Base-by-base conservation (phyloP, 352 stramenopile species). In the Aphanomyces cochlioides region DNA sequence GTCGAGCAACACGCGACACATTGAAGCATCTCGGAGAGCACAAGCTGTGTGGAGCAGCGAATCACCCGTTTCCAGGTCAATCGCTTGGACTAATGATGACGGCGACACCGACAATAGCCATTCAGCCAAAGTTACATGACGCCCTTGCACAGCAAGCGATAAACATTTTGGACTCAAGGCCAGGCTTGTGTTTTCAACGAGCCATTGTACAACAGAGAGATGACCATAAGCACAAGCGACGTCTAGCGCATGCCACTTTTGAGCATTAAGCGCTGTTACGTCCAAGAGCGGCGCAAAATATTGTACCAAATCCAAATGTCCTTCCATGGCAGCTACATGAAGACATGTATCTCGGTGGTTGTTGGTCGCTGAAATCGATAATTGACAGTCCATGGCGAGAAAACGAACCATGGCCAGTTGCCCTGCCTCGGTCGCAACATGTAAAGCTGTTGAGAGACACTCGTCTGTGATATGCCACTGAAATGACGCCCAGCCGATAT, bases 301-400 rank as follows among this genome's bases (percentile, higher is more conserved):
- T 12, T 21, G 39, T 3, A 67, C 39, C 21, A 67, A 21, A 5
- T 39, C 6, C 5, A 56, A n/a, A 41, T 67, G 59, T 12, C 59
- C 59, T 17, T 67, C 38, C 39, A n/a, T 50, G 7, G 43, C 59
- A 15, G 59, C 59, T 5, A 67, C 17, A 19, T 67, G 59, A 2
- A 67, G 34, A 41, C 59, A 56, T 45, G 59, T 67, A 34, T 67
- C 59, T 8, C 59, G 59, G 15, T 34, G 59, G 28, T 56, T 56
- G 59, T 21, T 67, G 39, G 48, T 40, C 17, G 4, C 41, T 21
- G 21, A n/a, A 21, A 67, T 41, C 6, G n/a, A 21, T 2, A 67
- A 34, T 10, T 15, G 8, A 7, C 17, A 13, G 17, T n/a, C 28
- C 4, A 34, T 41, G 4, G 28, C 7, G n/a, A 67, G 41, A 34